Base-by-base conservation (phyloP, 208 protist species). In the Plasmodiophora brassicae region DNA sequence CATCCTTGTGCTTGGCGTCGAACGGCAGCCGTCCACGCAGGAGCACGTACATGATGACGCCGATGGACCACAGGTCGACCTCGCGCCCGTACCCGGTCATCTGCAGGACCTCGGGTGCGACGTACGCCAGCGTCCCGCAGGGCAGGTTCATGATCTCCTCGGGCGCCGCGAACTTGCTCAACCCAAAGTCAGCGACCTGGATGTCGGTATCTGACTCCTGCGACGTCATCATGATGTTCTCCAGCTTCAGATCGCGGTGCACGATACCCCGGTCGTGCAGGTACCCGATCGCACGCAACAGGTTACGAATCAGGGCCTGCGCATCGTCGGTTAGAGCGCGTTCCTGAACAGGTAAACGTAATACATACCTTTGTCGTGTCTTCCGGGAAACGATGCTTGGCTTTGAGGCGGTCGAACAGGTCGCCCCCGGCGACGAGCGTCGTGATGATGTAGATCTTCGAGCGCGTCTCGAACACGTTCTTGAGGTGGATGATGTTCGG, bases 371-470 rank as follows among this genome's bases (percentile, higher is more conserved):
- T n/a, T n/a, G n/a, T n/a, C 8, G 39, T 45, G 39, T 14, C 8
- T 87, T 89, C 65, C 5, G 8, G 8, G 87, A 89, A 89, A 22
- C 43, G 32, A 35, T 89, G 28, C 43, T 46, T 41, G 8, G 35
- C 86, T 8, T 53, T n/a, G 1, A 89, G 38, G 1, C 60, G 28
- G 22, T 89, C 87, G 87, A 85, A 89, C 38, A 89, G 87, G 41
- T 89, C 87, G 1, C 87, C 87, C n/a, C 87, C 87, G 25, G 87
- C 57, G 35, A 89, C 87, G 8, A 89, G 28, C 36, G 43, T 89
- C 10, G 60, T 89, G 60, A 89, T 87, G 14, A 89, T 72, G 87
- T 60, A 87, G 71, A 89, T 89, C 87, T 89, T 85, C 25, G 53
- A 22, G 8, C 87, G 87, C 5, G 87, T 87, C 57, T 89, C 87